phyloP scores from a whole-genome alignment of 148 eudicot species.

The Dysphania ambrosioides region DNA sequence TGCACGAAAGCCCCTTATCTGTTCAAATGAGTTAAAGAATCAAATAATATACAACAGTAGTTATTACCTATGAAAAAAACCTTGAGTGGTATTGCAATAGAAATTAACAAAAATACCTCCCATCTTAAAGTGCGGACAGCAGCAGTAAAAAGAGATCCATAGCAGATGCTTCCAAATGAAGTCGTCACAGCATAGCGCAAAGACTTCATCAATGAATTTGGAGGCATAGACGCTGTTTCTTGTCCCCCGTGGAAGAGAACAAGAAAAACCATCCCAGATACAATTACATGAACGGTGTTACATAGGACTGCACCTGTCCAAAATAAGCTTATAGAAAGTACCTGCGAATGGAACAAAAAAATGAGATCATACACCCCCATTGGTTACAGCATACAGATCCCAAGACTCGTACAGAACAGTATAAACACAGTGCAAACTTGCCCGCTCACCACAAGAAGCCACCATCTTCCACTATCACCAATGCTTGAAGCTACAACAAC shows the following conservation, averaged over 20 bases:
- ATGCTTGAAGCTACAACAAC: slow-evolving; percentile 88
- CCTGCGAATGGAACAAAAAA: slow-evolving; percentile 43
- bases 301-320: slow-evolving; percentile 99
- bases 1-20: slow-evolving; percentile 92
- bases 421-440: slow-evolving; percentile 56
- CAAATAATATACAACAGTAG: background rate
- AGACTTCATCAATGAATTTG: slow-evolving; percentile 67
- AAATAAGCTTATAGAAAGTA: slow-evolving; percentile 78
- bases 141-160: slow-evolving; percentile 97
- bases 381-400: slow-evolving; percentile 1
- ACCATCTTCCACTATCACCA: slow-evolving; percentile 88
- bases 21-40: slow-evolving; percentile 25
- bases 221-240: slow-evolving; percentile 79
- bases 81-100: background rate
- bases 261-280: slow-evolving; percentile 93
- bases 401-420: slow-evolving; percentile 9
- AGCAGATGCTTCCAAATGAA: slow-evolving; percentile 97
- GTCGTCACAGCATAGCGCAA: slow-evolving; percentile 79
- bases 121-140: slow-evolving; percentile 89
- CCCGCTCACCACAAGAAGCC: slow-evolving; percentile 99
- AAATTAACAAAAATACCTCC: slow-evolving; percentile 53
- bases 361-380: slow-evolving; percentile 14
- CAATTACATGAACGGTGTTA: slow-evolving; percentile 92
- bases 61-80: background rate
- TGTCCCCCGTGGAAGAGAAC: slow-evolving; percentile 87